Evolutionary conservation across 2,329 filamentous ascomycete species (phyloP), one percentile per base, ranked within the genome.

Genomic region (Zasmidium citrigriseum): DNA sequence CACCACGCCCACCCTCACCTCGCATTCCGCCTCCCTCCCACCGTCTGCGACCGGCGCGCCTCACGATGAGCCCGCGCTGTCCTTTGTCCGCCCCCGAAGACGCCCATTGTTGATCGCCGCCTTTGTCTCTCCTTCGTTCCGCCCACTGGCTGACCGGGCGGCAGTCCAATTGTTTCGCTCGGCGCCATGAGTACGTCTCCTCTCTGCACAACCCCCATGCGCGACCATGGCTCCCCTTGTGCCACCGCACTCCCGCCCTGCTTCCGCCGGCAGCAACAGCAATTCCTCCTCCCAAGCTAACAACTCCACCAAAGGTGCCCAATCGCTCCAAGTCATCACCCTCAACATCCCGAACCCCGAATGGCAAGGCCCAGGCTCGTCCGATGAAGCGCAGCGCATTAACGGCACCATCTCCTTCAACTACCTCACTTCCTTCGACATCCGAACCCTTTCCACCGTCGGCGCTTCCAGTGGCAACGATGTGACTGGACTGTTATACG

Each of bases 401-500:
- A 63, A 70, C 59, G 18, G 9, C 38, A 59, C 60, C 34, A 44
- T 70, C 55, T 72, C 73, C 61, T 78, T 75, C 67, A 66, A 69
- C 60, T 75, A 73, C 64, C 64, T 68, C 54, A 71, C 57, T 44
- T 45, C 52, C 49, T 62, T 74, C 57, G 89, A 89, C 67, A 83
- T 96, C 52, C 90, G 87, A 46, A 96, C 91, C 0, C 80, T 97
- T 14, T 90, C 90, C 2, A 85, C 83, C 27, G 89, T 86, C 60
- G 86, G 85, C 70, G 81, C 85, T 53, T 80, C 83, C 27, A 73
- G 80, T 41, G 84, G 87, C 63, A 83, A 83, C 55, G 78, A 85
- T 54, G 85, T 95, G 34, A 83, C 86, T 63, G 93, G 93, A 61
- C 83, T 97, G 16, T 82, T 98, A 57, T 98, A 95, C 73, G 89